Evolutionary conservation across 2,329 filamentous ascomycete genomes (phyloP).

Genomic region (Xylaria sp.): DNA sequence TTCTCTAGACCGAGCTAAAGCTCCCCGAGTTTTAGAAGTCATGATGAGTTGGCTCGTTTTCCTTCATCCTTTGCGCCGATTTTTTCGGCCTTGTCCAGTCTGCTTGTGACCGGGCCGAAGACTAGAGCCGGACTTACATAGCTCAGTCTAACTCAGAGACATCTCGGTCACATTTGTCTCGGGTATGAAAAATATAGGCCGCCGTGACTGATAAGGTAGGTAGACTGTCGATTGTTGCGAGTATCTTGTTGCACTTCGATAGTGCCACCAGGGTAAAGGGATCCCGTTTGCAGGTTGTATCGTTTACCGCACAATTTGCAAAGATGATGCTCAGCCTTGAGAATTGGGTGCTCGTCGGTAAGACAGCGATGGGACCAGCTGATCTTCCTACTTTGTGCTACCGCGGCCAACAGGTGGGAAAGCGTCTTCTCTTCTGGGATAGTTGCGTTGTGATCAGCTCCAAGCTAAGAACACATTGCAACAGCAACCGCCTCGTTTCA

Average conservation of each 20-base stretch:
- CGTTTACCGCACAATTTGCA: background rate
- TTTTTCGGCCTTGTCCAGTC: background rate
- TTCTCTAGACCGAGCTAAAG: too few species aligned
- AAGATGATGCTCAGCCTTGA: background rate
- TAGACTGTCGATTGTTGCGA: background rate
- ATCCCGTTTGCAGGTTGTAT: background rate
- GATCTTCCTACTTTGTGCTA: background rate
- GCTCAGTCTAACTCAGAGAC: slow-evolving; percentile 2
- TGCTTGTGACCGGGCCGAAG: background rate
- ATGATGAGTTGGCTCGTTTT: background rate
- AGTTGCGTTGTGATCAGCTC: too few species aligned
- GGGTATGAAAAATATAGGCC: slow-evolving; percentile 1
- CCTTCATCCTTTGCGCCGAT: background rate
- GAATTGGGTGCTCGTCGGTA: background rate
- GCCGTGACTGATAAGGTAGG: background rate
- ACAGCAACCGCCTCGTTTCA: background rate
- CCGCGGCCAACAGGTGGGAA: too few species aligned
- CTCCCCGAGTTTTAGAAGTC: background rate
- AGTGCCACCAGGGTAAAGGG: background rate
- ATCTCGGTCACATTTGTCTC: background rate
- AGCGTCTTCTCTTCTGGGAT: too few species aligned
- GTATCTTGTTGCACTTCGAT: background rate
- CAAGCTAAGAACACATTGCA: background rate
- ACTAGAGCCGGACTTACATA: background rate
- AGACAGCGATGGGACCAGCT: background rate